Evolutionary conservation across 345 rosid genomes (phyloP).

Genomic region (Populus simonii): DNA sequence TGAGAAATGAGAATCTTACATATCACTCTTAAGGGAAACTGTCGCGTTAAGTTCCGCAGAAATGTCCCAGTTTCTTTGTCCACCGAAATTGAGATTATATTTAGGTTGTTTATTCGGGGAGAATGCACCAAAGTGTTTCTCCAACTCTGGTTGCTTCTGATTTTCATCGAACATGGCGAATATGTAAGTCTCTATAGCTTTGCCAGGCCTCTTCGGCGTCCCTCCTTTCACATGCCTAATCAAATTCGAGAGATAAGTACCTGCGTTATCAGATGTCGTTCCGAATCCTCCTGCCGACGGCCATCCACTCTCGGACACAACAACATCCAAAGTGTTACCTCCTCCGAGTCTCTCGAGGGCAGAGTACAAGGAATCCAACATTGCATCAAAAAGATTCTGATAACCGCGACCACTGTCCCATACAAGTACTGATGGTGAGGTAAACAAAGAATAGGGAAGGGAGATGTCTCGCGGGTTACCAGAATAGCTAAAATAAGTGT

Average conservation of each 20-base stretch:
- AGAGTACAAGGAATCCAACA: conserved; percentile 35
- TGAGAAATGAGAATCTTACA: conserved; percentile 5
- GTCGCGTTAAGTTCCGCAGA: background rate
- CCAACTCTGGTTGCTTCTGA: conserved; percentile 35
- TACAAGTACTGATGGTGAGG: conserved; percentile 27
- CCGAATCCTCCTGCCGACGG: conserved; percentile 28
- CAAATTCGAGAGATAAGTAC: conserved; percentile 27
- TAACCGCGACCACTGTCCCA: conserved; percentile 24
- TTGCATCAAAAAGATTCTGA: conserved; percentile 39
- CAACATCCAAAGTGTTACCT: conserved; percentile 26
- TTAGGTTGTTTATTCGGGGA: conserved; percentile 29
- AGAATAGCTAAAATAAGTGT: conserved; percentile 35
- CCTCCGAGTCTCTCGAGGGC: conserved; percentile 32
- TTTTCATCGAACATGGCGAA: conserved; percentile 47
- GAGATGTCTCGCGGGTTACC: conserved; percentile 31
- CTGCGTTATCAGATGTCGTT: conserved; percentile 22
- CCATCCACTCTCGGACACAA: conserved; percentile 46
- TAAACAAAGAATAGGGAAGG: conserved; percentile 32
- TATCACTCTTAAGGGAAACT: conserved; percentile 11
- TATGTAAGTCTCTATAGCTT: conserved; percentile 34
- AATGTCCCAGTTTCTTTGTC: conserved; percentile 16
- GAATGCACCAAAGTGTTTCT: conserved; percentile 38
- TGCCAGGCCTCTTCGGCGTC: conserved; percentile 38
- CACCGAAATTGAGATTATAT: conserved; percentile 31
- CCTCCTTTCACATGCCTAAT: conserved; percentile 32